Evolutionary conservation across 2,329 filamentous ascomycete species (phyloP).

Genomic region (Cytospora chrysosperma): DNA sequence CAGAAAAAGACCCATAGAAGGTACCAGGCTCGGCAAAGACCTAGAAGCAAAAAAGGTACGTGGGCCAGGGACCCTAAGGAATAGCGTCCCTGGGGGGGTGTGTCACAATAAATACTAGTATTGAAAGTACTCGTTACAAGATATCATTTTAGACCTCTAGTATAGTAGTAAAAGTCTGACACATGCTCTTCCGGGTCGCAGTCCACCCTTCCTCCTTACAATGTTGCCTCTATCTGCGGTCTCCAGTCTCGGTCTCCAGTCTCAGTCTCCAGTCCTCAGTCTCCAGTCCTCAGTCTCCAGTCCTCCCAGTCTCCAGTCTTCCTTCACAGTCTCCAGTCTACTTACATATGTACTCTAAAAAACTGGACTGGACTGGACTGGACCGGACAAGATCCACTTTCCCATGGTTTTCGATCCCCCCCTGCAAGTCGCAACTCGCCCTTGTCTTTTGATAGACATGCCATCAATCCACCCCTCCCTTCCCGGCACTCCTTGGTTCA

Average conservation of each 20-base stretch:
- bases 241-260: background rate
- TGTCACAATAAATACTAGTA: too few relatives aligned
- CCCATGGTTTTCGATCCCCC: slow-evolving; percentile 15
- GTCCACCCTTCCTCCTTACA: background rate
- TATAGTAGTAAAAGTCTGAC: too few relatives aligned
- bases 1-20: too few relatives aligned
- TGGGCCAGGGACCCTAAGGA: too few relatives aligned
- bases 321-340: too few relatives aligned
- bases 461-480: slow-evolving; percentile 19
- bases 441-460: slow-evolving; percentile 18
- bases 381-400: slow-evolving; percentile 10
- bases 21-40: too few relatives aligned
- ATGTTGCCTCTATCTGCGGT: slow-evolving; percentile 1
- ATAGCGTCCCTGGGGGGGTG: too few relatives aligned
- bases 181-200: background rate
- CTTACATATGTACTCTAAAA: background rate
- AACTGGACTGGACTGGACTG: background rate
- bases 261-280: background rate
- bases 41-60: too few relatives aligned
- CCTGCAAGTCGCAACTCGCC: slow-evolving; percentile 21
- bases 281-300: too few relatives aligned
- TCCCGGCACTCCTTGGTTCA: slow-evolving; percentile 12
- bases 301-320: background rate
- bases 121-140: too few relatives aligned
- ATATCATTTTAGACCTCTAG: too few relatives aligned